A percentile compares a stretch with the other conserved stretches of the same genome.
These are phyloP conservation scores for Aspergillus incahuasiensis DNA, from an alignment of 495 filamentous ascomycete species.

Conservation along the genomic window DNA sequence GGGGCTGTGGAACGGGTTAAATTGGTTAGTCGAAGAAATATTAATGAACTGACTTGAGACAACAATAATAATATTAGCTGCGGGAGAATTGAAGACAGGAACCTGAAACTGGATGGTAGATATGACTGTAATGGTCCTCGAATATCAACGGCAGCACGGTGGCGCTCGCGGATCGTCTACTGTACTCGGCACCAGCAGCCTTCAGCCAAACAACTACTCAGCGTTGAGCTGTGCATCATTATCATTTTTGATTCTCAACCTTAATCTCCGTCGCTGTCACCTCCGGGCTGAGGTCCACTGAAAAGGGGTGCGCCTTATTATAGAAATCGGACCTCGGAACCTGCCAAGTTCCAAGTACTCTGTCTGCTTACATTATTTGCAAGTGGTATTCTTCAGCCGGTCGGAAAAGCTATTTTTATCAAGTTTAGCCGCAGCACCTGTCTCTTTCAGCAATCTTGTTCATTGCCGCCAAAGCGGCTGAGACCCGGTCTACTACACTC, in stretches of 20 bases:
- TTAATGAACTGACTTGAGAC: no score
- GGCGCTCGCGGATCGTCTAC: neutral
- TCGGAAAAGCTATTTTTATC: constrained; percentile 6
- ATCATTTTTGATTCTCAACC: neutral
- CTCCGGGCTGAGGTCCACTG: neutral
- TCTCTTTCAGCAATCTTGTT: neutral
- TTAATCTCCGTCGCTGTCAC: neutral
- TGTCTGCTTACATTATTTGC: neutral
- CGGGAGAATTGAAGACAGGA: neutral
- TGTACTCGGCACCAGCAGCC: neutral
- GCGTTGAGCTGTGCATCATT: neutral
- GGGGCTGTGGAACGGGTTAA: neutral
- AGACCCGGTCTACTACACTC: neutral
- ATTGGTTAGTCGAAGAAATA: neutral
- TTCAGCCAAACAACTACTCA: no score
- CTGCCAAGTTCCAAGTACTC: no score
- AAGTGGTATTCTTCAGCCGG: neutral
- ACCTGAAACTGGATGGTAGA: no score
- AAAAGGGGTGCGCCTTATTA: neutral
- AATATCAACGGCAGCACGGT: no score
- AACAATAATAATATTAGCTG: neutral
- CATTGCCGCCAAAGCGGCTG: neutral
- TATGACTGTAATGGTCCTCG: no score
- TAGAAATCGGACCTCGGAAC: neutral
- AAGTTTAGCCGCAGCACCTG: neutral